Percentiles rank a stretch among this genome's conserved stretches.
Conservation (phyloP, 1,284 basidiomycete genomes). For the Ustilago bromivora region DNA sequence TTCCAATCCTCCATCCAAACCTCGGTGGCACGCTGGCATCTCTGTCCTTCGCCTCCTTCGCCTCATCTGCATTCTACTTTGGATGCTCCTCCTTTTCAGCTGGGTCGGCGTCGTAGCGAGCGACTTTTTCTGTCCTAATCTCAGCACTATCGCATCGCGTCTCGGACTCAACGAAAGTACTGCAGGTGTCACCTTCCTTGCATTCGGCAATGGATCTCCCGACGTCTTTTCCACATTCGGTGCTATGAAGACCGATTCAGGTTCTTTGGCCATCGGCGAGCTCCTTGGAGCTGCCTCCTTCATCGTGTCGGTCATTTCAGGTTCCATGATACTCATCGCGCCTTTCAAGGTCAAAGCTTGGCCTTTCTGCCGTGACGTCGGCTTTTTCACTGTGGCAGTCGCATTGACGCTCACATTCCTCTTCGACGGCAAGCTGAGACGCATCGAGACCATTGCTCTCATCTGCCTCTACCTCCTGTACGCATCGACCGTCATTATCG, state of each 20-base stretch:
- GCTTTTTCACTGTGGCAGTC: constrained; percentile 89
- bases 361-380: constrained; percentile 90
- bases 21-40: constrained; percentile 28
- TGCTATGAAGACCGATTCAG: constrained; percentile 86
- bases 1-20: constrained; percentile 20
- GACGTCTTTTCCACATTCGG: constrained; percentile 87
- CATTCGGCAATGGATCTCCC: constrained; percentile 71
- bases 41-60: constrained; percentile 38
- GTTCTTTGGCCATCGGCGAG: constrained; percentile 91
- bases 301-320: constrained; percentile 92
- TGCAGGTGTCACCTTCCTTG: constrained; percentile 68
- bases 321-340: constrained; percentile 93
- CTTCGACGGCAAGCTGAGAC: constrained; percentile 80
- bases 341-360: constrained; percentile 85
- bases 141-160: constrained; percentile 60
- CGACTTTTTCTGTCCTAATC: constrained; percentile 68
- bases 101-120: constrained; percentile 66
- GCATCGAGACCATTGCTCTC: constrained; percentile 81
- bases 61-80: constrained; percentile 44
- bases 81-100: constrained; percentile 66
- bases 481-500: constrained; percentile 80
- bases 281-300: constrained; percentile 94
- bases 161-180: constrained; percentile 66
- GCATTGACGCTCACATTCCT: constrained; percentile 80
- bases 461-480: constrained; percentile 83